These are phyloP conservation scores for Pisolithus microcarpus DNA, from an alignment of 768 basidiomycete species.

Conservation along the genomic window DNA sequence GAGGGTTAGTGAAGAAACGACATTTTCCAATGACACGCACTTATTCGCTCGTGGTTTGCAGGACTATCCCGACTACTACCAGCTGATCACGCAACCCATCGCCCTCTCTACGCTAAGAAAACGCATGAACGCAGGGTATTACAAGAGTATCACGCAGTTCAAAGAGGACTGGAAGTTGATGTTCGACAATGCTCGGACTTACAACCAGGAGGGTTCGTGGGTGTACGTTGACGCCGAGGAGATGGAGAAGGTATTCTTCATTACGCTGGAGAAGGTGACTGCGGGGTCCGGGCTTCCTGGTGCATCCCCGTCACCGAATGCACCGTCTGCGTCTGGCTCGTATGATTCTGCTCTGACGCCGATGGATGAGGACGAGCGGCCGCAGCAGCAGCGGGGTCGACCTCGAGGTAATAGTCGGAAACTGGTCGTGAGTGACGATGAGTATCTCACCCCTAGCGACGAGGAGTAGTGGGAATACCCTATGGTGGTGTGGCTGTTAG, in stretches of 20 bases:
- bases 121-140: constrained; percentile 53
- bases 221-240: constrained; percentile 91
- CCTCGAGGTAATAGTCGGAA: constrained; percentile 58
- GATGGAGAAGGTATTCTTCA: constrained; percentile 85
- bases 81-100: constrained; percentile 82
- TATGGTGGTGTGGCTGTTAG: not conserved
- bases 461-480: constrained; percentile 44
- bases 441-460: constrained; percentile 69
- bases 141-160: constrained; percentile 69
- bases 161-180: constrained; percentile 81
- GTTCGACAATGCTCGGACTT: constrained; percentile 90
- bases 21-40: constrained; percentile 3
- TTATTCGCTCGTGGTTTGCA: constrained; percentile 23
- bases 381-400: constrained; percentile 37
- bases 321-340: constrained; percentile 36
- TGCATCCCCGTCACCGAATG: constrained; percentile 38
- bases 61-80: constrained; percentile 92
- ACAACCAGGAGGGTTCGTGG: constrained; percentile 93
- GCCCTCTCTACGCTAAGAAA: constrained; percentile 83
- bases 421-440: constrained; percentile 65
- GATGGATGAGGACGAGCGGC: constrained; percentile 76
- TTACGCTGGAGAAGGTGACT: constrained; percentile 57
- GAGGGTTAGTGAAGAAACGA: constrained; percentile 42
- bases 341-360: constrained; percentile 67
- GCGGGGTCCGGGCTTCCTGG: constrained; percentile 70